phyloP scores from a whole-genome alignment of 805 yeast genomes.

The Cyberlindnera maclurae region DNA sequence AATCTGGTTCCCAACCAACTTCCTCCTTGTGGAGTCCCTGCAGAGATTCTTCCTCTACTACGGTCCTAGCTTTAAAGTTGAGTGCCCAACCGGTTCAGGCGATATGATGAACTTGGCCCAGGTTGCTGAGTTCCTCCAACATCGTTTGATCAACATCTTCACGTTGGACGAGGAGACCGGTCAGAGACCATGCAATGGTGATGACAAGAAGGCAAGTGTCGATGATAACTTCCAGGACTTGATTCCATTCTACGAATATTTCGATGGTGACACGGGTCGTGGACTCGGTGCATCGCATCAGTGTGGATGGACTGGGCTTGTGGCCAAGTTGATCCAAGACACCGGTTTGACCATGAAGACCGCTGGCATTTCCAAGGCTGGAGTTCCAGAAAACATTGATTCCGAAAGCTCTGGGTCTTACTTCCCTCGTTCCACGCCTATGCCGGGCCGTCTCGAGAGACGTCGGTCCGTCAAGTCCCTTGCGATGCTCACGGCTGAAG shows the following conservation, averaged over 20 bases:
- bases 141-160: conserved; percentile 73
- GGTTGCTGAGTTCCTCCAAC: conserved; percentile 86
- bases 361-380: conserved; percentile 9
- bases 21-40: conserved; percentile 76
- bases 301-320: conserved; percentile 94
- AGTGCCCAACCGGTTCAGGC: conserved; percentile 84
- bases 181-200: conserved; percentile 75
- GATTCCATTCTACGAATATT: conserved; percentile 78
- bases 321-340: conserved; percentile 87
- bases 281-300: conserved; percentile 93
- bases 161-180: conserved; percentile 56
- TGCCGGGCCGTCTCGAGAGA: conserved; percentile 49
- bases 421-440: conserved; percentile 30
- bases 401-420: conserved; percentile 11
- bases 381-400: not conserved
- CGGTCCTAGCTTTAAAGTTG: conserved; percentile 78
- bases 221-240: conserved; percentile 71
- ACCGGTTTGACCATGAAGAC: conserved; percentile 59
- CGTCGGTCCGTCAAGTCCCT: conserved; percentile 72
- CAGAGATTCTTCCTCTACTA: conserved; percentile 84
- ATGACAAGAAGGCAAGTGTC: conserved; percentile 46
- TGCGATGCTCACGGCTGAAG: conserved; percentile 57
- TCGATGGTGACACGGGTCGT: conserved; percentile 91
- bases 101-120: conserved; percentile 70
- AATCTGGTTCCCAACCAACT: conserved; percentile 92